Evolutionary conservation across 768 basidiomycete species (phyloP).

Genomic region (Phylloporus arenicola): DNA sequence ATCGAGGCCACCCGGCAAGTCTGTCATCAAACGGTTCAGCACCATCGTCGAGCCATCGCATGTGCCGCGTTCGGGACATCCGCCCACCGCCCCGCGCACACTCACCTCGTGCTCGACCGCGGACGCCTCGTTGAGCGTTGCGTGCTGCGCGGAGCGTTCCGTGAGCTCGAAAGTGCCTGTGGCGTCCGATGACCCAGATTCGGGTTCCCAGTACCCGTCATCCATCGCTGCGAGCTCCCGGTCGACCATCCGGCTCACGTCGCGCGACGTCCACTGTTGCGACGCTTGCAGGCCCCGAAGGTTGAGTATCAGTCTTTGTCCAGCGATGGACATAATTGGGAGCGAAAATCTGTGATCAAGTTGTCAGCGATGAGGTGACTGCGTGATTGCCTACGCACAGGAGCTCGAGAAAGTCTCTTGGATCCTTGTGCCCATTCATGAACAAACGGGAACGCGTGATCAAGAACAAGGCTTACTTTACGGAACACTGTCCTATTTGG

Average conservation of each 20-base stretch:
- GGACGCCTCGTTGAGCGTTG: neutral
- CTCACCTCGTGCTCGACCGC: neutral
- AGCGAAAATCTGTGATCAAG: conserved; percentile 8
- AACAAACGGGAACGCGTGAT: neutral
- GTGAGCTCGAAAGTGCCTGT: neutral
- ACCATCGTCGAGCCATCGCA: neutral
- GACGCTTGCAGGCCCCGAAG: conserved; percentile 6
- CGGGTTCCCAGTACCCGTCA: neutral
- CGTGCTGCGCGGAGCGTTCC: neutral
- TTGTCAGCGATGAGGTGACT: neutral
- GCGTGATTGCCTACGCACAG: neutral
- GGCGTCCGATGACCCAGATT: neutral
- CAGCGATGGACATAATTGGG: conserved; percentile 12
- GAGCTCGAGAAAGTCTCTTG: conserved; percentile 6
- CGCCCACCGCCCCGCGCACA: neutral
- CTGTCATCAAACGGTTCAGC: neutral
- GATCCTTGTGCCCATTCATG: neutral
- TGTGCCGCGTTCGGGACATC: neutral
- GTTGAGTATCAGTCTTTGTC: conserved; percentile 19
- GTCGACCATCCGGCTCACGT: conserved; percentile 8
- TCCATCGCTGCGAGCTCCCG: conserved; percentile 5
- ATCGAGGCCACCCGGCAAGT: neutral
- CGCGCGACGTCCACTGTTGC: conserved; percentile 1
- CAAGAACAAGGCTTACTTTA: neutral
- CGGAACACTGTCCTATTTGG: conserved; percentile 4